Evolutionary conservation across 225 moss, liverwort and hornwort species (phyloP).

Genomic region (Antitrichia curtipendula): DNA sequence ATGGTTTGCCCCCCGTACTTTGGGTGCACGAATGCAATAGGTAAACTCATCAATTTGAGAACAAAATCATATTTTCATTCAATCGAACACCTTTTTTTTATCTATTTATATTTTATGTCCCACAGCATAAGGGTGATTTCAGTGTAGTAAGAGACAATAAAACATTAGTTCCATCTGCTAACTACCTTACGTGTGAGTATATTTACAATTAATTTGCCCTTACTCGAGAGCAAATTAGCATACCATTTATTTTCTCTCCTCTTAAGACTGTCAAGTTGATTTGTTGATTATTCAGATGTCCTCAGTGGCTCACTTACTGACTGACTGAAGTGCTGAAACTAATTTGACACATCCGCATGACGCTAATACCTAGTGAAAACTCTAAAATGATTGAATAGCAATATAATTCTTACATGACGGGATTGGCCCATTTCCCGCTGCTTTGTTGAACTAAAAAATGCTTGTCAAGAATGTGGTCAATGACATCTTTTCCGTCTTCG

Average conservation of each 20-base stretch:
- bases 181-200: too few relatives aligned
- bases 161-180: background rate
- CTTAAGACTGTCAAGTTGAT: background rate
- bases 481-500: background rate
- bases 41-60: background rate
- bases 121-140: background rate
- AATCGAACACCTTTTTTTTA: background rate
- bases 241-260: background rate
- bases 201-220: background rate
- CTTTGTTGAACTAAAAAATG: background rate
- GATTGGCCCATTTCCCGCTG: background rate
- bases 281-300: background rate
- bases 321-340: background rate
- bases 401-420: background rate
- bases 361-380: background rate
- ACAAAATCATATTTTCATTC: background rate
- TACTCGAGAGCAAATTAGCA: too few relatives aligned
- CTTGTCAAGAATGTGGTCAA: conserved; percentile 4
- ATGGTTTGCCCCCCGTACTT: background rate
- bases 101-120: background rate
- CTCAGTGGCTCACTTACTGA: background rate
- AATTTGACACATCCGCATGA: background rate
- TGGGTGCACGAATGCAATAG: background rate
- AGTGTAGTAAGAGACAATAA: too few relatives aligned
- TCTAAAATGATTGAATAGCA: background rate